Conservation (phyloP, 768 basidiomycete genomes). For the Cytidiella melzeri region DNA sequence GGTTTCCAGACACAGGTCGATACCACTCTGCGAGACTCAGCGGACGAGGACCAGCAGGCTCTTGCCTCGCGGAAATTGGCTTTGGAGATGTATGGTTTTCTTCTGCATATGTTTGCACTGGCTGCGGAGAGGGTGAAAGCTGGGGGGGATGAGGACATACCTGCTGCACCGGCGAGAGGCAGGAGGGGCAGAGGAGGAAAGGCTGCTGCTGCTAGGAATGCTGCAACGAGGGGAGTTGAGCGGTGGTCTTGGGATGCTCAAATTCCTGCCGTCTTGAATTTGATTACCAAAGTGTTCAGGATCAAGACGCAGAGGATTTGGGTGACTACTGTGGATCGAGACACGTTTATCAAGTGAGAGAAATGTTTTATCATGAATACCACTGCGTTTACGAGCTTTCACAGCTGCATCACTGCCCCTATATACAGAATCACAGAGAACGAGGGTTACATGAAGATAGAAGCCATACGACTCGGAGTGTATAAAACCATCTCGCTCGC, state of each 20-base stretch:
- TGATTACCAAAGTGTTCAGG: slow-evolving; percentile 69
- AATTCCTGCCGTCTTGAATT: slow-evolving; percentile 58
- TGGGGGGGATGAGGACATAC: slow-evolving; percentile 36
- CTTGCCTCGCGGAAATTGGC: slow-evolving; percentile 60
- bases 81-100: slow-evolving; percentile 88
- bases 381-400: not conserved
- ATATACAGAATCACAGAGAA: slow-evolving; percentile 83
- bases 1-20: slow-evolving; percentile 72
- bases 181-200: slow-evolving; percentile 60
- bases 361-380: not conserved
- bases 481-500: slow-evolving; percentile 89
- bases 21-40: slow-evolving; percentile 59
- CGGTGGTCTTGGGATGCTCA: slow-evolving; percentile 77
- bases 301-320: slow-evolving; percentile 77
- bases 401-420: slow-evolving; percentile 83
- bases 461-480: slow-evolving; percentile 63
- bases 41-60: slow-evolving; percentile 59
- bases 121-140: slow-evolving; percentile 74
- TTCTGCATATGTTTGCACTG: slow-evolving; percentile 85
- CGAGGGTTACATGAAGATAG: slow-evolving; percentile 82
- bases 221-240: slow-evolving; percentile 30
- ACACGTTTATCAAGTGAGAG: slow-evolving; percentile 77
- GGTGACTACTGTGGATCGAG: slow-evolving; percentile 81
- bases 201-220: slow-evolving; percentile 37
- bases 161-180: slow-evolving; percentile 41